phyloP scores from a whole-genome alignment of 345 rosid genomes.

The Gossypium stocksii region DNA sequence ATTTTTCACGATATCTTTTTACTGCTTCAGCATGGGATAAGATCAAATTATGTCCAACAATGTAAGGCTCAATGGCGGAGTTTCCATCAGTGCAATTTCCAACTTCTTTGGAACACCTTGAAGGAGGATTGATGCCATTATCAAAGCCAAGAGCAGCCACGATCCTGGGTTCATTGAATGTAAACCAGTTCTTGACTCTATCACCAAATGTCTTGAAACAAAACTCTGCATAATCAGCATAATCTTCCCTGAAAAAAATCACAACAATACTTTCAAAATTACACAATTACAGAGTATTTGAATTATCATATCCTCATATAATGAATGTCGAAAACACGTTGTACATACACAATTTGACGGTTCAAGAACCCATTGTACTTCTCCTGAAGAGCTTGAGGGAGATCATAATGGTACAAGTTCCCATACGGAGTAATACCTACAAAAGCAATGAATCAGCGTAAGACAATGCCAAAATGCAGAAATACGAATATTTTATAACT shows the following conservation, averaged over 20 bases:
- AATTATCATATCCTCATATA: background rate
- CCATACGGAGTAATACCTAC: constrained; percentile 17
- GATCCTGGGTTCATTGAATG: constrained; percentile 62
- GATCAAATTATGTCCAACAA: constrained; percentile 49
- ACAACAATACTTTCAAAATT: background rate
- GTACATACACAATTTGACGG: constrained; percentile 10
- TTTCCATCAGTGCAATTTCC: constrained; percentile 55
- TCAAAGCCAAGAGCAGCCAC: constrained; percentile 58
- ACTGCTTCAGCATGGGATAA: constrained; percentile 56
- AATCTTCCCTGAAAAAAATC: constrained; percentile 44
- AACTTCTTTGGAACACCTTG: constrained; percentile 47
- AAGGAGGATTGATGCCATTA: constrained; percentile 48
- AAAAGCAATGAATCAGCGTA: background rate
- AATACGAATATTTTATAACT: background rate
- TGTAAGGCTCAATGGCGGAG: constrained; percentile 39
- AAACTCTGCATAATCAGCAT: constrained; percentile 53
- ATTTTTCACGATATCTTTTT: constrained; percentile 46
- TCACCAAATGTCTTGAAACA: constrained; percentile 64
- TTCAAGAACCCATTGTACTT: background rate
- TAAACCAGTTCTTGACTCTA: constrained; percentile 63
- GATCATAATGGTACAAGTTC: constrained; percentile 12
- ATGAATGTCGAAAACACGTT: too few relatives aligned
- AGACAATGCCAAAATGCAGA: too few relatives aligned
- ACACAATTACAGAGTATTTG: background rate
- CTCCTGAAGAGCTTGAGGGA: constrained; percentile 15